Evolutionary conservation across 1,284 basidiomycete genomes (phyloP).

Genomic region (Irpex sp.): DNA sequence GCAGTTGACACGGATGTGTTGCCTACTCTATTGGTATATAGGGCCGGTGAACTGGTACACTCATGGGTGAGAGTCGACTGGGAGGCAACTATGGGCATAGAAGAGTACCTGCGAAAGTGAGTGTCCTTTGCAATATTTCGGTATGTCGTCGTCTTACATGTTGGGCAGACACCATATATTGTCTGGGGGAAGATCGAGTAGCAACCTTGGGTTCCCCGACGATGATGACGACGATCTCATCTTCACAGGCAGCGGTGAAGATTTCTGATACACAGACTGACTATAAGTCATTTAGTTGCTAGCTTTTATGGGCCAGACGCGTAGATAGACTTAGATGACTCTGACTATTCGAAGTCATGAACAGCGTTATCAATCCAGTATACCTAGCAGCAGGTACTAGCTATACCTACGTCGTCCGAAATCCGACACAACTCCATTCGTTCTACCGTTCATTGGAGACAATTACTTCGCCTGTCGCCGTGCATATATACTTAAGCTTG

Average conservation of each 20-base stretch:
- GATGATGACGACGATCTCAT: slow-evolving; percentile 36
- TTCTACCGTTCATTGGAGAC: too few species aligned
- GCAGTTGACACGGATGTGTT: slow-evolving; percentile 75
- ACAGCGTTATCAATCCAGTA: too few species aligned
- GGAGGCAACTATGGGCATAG: slow-evolving; percentile 66
- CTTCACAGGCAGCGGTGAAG: slow-evolving; percentile 27
- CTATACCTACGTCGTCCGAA: too few species aligned
- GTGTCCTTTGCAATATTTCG: not conserved
- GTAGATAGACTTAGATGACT: too few species aligned
- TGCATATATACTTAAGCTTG: too few species aligned
- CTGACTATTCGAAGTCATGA: too few species aligned
- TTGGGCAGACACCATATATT: slow-evolving; percentile 40
- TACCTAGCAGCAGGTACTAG: too few species aligned
- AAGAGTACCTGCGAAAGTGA: slow-evolving; percentile 61
- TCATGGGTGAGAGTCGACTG: slow-evolving; percentile 84
- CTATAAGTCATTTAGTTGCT: too few species aligned
- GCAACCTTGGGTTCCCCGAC: slow-evolving; percentile 37
- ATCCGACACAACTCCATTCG: too few species aligned
- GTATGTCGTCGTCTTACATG: not conserved
- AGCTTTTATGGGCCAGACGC: too few species aligned
- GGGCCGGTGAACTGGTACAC: slow-evolving; percentile 73
- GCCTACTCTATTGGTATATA: slow-evolving; percentile 79
- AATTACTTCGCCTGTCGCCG: too few species aligned
- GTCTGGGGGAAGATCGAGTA: slow-evolving; percentile 24
- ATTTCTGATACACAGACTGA: not conserved